Evolutionary conservation across 2,329 filamentous ascomycete species (phyloP).

Genomic region (Xylariaceae sp.): DNA sequence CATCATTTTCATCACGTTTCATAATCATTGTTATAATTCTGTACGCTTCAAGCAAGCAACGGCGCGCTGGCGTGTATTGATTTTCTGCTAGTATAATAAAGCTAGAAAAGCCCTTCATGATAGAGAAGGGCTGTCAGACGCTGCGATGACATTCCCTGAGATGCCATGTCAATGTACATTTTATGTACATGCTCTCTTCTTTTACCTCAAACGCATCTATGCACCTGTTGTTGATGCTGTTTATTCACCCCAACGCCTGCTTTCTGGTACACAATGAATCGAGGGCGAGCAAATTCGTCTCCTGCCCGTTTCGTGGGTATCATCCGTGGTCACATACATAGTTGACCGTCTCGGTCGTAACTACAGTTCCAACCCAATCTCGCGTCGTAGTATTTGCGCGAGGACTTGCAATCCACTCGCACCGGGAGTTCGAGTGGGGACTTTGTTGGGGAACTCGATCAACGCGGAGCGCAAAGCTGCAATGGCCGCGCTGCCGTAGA

Average conservation of each 20-base stretch:
- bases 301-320: slow-evolving; percentile 2
- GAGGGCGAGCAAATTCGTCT: slow-evolving; percentile 6
- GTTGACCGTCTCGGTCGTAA: slow-evolving; percentile 6
- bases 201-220: slow-evolving; percentile 11
- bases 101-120: not conserved
- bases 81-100: slow-evolving; percentile 4
- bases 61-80: slow-evolving; percentile 8
- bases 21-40: not conserved
- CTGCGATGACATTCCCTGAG: slow-evolving; percentile 1
- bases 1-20: not conserved
- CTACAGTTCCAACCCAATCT: slow-evolving; percentile 44
- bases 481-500: slow-evolving; percentile 74
- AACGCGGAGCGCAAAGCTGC: slow-evolving; percentile 65
- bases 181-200: not conserved
- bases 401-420: slow-evolving; percentile 49
- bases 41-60: slow-evolving; percentile 4
- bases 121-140: too few species aligned
- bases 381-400: slow-evolving; percentile 47
- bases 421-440: slow-evolving; percentile 43
- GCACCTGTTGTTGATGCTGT: slow-evolving; percentile 23
- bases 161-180: not conserved
- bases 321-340: not conserved
- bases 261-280: slow-evolving; percentile 12
- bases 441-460: slow-evolving; percentile 63
- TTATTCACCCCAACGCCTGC: slow-evolving; percentile 17